Base-by-base conservation (phyloP, 352 stramenopile genomes). In the Pythium brachiatum region DNA sequence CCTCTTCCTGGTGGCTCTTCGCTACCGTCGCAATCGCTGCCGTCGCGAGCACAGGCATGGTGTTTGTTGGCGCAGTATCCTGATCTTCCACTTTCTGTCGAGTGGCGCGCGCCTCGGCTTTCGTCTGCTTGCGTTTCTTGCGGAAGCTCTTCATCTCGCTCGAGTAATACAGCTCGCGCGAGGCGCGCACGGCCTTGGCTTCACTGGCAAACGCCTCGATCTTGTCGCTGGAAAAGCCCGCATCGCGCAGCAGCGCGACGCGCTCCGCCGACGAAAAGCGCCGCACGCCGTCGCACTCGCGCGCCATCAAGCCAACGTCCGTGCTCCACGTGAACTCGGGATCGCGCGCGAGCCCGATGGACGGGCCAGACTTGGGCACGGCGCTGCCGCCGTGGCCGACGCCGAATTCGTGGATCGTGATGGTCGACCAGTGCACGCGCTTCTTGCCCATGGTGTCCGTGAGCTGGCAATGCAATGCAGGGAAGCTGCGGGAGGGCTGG, bases 291-390 rank as follows among this genome's bases (percentile, higher is more conserved):
- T 70, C 64, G 51, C 32, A 53, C 44, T 55, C 50, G 39, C 43
- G 23, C 18, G 64, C 64, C 64, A 70, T 70, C 41, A 16, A 41
- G 32, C 64, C 64, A n/a, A 70, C 64, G 26, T 43, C 21, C 20
- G 64, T 70, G 55, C 60, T 67, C 64, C 64, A 70, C 16, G 64
- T 70, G 51, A 70, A 70, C 53, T 70, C 64, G 58, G 64, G 64
- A 18, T 31, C 21, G 7, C 32, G 47, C 25, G 64, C 44, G 25
- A 70, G 58, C 23, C 64, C 64, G 53, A 70, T 70, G 44, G 64
- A 70, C 18, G 64, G 64, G 13, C 64, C 64, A 32, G 26, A 60
- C 54, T 67, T 70, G 57, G 54, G 53, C 39, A 70, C 64, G 21
- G 64, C 54, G 27, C 64, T 70, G 41, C 64, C 57, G 32, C 64